A percentile compares a stretch with the other conserved stretches of the same genome.
phyloP scores from a whole-genome alignment of 2,329 filamentous ascomycete species.

The Colletotrichum tofieldiae region DNA sequence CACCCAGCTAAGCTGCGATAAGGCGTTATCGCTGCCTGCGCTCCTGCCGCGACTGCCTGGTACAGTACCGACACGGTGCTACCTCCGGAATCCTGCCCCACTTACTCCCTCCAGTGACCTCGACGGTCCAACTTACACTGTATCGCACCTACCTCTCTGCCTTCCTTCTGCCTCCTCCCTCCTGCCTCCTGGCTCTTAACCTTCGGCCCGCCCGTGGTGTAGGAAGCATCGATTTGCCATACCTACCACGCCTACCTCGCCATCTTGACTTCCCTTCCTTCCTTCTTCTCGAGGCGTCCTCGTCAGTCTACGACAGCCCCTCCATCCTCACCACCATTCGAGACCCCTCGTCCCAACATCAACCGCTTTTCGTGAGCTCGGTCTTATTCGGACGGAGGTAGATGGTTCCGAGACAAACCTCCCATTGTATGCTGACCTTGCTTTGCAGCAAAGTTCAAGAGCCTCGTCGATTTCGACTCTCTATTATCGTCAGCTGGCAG shows the following conservation, averaged over 20 bases:
- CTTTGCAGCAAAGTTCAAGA: not conserved
- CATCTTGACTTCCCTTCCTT: not conserved
- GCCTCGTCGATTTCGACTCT: not conserved
- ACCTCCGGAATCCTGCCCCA: constrained; percentile 35
- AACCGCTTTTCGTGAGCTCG: constrained; percentile 16
- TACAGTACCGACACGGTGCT: constrained; percentile 45
- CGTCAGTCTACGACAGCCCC: not conserved
- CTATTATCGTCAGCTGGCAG: not conserved
- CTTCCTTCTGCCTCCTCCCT: constrained; percentile 11
- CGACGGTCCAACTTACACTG: constrained; percentile 36
- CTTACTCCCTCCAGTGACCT: constrained; percentile 18
- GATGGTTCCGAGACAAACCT: constrained; percentile 10
- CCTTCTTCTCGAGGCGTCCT: not conserved
- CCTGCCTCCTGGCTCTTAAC: constrained; percentile 23
- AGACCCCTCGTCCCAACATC: constrained; percentile 26
- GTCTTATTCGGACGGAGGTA: constrained; percentile 34
- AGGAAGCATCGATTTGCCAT: not conserved
- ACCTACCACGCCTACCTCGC: not conserved
- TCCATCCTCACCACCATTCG: not conserved
- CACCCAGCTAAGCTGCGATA: constrained; percentile 31
- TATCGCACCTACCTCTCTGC: constrained; percentile 27
- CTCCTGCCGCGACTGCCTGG: constrained; percentile 45
- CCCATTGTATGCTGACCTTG: constrained; percentile 12
- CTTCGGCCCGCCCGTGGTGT: constrained; percentile 4
- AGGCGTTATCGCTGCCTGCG: constrained; percentile 51